Base-by-base conservation (phyloP, 768 basidiomycete species). In the Lepiota venenata region DNA sequence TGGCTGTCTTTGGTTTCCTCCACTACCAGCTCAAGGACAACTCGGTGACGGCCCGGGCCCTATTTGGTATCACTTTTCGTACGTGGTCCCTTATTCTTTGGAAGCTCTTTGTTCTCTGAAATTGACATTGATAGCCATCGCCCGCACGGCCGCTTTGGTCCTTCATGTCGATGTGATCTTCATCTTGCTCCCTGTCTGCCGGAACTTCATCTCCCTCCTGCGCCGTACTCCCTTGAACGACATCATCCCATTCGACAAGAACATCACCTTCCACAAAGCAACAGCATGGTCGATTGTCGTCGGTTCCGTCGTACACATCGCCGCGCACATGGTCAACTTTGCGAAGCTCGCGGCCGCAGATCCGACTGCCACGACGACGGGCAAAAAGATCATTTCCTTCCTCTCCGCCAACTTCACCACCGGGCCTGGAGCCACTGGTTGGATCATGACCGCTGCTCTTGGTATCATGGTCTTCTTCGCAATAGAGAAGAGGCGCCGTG, bases 181-280 rank as follows among this genome's bases (percentile, higher is more conserved):
- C 76, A 94, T 98, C 69, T 84, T 98, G 47, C 81, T 98, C 27
- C 96, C 95, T 22, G 82, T 98, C 66, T 98, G 95, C 79, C 85
- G 95, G 57, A 95, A 93, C 73, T 93, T 97, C 72, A 82, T 97
- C 69, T 95, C 93, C 20, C 61, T 95, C 43, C 78, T 96, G 45
- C 88, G 96, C 22, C 84, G 86, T 50, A 93, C 92, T 1, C 83
- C 93, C 2, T 75, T 98, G 56, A 91, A 91, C 72, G 78, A 82
- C 59, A 70, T 93, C 72, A 90, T 96, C 58, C 93, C 93, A 18
- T 96, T 98, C 66, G 94, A 96, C 77, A 89, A 93, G 75, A 93
- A 88, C 66, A 83, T 97, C 69, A 83, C 84, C 6, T 87, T 97
- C 68, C 94, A 93, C 76, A 93, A 92, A 67, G 84, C 89, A 56